A percentile compares a stretch with the other conserved stretches of the same genome.
Conservation (phyloP, 2,329 filamentous ascomycete species). For the Neofusicoccum cordaticola region DNA sequence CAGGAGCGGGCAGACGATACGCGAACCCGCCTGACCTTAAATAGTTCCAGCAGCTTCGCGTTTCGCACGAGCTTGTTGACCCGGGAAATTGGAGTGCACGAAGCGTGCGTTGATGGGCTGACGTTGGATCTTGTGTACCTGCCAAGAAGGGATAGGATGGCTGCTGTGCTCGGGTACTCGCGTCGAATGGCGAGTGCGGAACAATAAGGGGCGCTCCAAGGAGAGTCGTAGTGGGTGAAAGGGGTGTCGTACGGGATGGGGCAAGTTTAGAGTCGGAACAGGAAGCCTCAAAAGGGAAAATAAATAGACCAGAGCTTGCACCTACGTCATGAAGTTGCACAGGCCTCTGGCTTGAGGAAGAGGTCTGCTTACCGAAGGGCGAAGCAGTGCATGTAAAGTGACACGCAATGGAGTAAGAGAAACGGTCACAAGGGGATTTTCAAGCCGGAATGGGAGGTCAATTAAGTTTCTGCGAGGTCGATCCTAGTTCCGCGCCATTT, state of each 20-base stretch:
- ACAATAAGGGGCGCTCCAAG: neutral
- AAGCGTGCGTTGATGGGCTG: neutral
- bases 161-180: neutral
- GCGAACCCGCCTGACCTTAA: neutral
- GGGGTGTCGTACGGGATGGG: neutral
- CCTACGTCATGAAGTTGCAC: neutral
- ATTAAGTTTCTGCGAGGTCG: neutral
- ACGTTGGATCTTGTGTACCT: conserved; percentile 5
- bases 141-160: neutral
- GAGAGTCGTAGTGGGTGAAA: neutral
- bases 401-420: neutral
- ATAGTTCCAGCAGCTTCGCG: neutral
- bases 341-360: neutral
- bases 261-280: neutral
- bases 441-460: neutral
- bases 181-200: neutral
- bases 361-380: neutral
- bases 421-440: neutral
- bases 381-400: neutral
- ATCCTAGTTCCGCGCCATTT: neutral
- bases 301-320: neutral
- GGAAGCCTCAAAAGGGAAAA: neutral
- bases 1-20: neutral
- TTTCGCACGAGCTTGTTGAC: neutral
- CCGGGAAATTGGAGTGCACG: neutral